Conservation (phyloP, 495 filamentous ascomycete genomes). For the Lepidopterella palustris region DNA sequence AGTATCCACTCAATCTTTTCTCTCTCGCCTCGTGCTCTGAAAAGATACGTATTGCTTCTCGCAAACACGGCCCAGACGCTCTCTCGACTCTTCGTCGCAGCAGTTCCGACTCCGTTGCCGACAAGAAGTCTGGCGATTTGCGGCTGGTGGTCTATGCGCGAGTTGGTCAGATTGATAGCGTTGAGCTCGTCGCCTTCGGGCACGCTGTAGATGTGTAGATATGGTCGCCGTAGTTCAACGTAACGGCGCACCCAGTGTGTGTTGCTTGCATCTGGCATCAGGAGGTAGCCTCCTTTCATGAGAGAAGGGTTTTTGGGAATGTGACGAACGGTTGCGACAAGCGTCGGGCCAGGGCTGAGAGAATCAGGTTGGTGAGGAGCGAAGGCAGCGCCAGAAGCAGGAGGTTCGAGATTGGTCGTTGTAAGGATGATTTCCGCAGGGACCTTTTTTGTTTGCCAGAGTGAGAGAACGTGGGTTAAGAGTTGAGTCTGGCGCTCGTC, state of each 20-base stretch:
- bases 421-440: conserved; percentile 65
- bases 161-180: conserved; percentile 77
- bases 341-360: conserved; percentile 38
- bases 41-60: conserved; percentile 87
- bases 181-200: conserved; percentile 84
- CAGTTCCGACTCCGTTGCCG: conserved; percentile 32
- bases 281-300: conserved; percentile 77
- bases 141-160: conserved; percentile 79
- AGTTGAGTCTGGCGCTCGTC: conserved; percentile 40
- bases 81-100: conserved; percentile 35
- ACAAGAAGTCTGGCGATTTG: conserved; percentile 71
- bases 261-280: conserved; percentile 66
- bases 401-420: conserved; percentile 69
- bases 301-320: conserved; percentile 59
- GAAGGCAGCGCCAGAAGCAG: conserved; percentile 55
- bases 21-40: conserved; percentile 75
- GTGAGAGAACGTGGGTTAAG: conserved; percentile 61
- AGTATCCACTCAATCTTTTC: conserved; percentile 95
- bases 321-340: conserved; percentile 61
- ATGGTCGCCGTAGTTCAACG: conserved; percentile 86
- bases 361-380: conserved; percentile 27
- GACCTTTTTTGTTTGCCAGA: conserved; percentile 75
- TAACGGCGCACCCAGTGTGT: conserved; percentile 84
- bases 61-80: conserved; percentile 92
- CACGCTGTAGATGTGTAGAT: conserved; percentile 79